These are phyloP conservation scores for Penstemon eatonii DNA, from an alignment of 257 asterid species.

Conservation along the genomic window DNA sequence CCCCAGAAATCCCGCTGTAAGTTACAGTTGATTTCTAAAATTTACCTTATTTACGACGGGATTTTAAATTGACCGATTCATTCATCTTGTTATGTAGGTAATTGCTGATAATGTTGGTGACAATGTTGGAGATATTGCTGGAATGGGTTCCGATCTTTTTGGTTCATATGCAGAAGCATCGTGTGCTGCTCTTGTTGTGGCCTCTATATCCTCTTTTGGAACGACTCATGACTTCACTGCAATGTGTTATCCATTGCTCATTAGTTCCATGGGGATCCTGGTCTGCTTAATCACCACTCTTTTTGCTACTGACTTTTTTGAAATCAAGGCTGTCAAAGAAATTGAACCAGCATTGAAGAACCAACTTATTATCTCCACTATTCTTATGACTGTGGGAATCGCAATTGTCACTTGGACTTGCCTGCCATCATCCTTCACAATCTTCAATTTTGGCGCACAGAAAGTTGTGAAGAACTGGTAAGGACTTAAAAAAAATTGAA, in stretches of 20 bases:
- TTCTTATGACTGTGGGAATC: constrained; percentile 73
- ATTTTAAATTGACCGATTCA: constrained; percentile 4
- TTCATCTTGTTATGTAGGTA: constrained; percentile 51
- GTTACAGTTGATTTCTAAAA: constrained; percentile 14
- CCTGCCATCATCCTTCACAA: constrained; percentile 76
- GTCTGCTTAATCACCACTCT: constrained; percentile 84
- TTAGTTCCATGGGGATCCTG: constrained; percentile 84
- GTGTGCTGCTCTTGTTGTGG: constrained; percentile 76
- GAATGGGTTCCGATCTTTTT: constrained; percentile 75
- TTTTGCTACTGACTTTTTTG: constrained; percentile 59
- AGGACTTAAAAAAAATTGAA: constrained; percentile 24
- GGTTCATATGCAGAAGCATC: constrained; percentile 72
- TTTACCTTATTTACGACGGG: constrained; percentile 9
- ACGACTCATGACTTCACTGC: constrained; percentile 70
- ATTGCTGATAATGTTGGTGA: constrained; percentile 96
- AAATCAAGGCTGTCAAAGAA: constrained; percentile 56
- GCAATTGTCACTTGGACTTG: constrained; percentile 76
- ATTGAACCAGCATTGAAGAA: constrained; percentile 68
- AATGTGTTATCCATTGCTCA: constrained; percentile 77
- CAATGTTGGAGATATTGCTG: constrained; percentile 97
- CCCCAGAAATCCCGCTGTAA: constrained; percentile 64
- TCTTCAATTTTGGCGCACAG: constrained; percentile 73
- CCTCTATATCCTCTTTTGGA: constrained; percentile 68
- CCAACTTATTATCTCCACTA: constrained; percentile 80
- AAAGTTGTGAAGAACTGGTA: constrained; percentile 69